These are phyloP conservation scores for Plenodomus tracheiphilus DNA, from an alignment of 2,329 filamentous ascomycete species.

Conservation along the genomic window DNA sequence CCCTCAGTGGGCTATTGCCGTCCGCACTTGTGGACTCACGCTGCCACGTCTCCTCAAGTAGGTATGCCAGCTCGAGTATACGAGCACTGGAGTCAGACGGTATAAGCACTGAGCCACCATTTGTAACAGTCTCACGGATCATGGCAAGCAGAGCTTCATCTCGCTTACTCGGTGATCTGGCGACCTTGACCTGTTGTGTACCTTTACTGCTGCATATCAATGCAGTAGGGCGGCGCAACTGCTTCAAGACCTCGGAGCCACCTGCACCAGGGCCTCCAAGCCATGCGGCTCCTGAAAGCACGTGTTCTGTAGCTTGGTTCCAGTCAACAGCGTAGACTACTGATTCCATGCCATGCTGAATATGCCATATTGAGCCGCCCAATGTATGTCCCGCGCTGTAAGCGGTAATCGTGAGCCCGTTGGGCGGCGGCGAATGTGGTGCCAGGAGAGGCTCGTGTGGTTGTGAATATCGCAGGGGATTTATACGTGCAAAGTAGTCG, in stretches of 20 bases:
- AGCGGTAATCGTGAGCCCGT: constrained; percentile 90
- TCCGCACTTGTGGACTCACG: constrained; percentile 30
- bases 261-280: constrained; percentile 78
- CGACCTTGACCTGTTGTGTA: constrained; percentile 68
- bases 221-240: constrained; percentile 88
- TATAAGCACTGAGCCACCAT: constrained; percentile 88
- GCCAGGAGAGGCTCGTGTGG: constrained; percentile 88
- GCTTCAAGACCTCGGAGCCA: constrained; percentile 89
- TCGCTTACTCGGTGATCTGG: constrained; percentile 75
- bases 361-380: constrained; percentile 98
- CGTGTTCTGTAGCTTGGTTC: constrained; percentile 97
- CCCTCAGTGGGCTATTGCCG: constrained; percentile 52
- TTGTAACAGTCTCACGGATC: constrained; percentile 74
- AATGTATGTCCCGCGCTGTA: constrained; percentile 96
- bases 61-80: constrained; percentile 86
- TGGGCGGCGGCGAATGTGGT: constrained; percentile 84
- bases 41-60: constrained; percentile 88
- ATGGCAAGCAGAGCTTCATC: constrained; percentile 85
- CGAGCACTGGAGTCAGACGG: constrained; percentile 95
- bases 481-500: constrained; percentile 86
- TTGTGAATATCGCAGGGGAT: constrained; percentile 94
- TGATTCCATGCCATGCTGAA: constrained; percentile 93
- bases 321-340: constrained; percentile 98
- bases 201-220: constrained; percentile 89
- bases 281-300: constrained; percentile 92